A percentile compares a stretch with the other conserved stretches of the same genome.
Conservation (phyloP, 441 rosid species). For the Gossypium trilobum region DNA sequence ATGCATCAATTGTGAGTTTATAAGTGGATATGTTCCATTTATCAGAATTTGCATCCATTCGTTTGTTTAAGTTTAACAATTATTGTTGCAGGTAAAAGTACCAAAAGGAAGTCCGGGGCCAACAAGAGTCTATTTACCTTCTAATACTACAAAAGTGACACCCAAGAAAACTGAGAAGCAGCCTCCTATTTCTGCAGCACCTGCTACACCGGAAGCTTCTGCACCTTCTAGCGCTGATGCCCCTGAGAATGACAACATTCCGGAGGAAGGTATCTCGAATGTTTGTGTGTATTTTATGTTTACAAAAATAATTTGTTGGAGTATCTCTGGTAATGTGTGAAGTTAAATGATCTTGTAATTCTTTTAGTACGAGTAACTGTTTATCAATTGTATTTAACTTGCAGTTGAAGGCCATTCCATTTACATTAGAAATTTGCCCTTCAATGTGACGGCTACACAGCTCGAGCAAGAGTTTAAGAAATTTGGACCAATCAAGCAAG, state of each 20-base stretch:
- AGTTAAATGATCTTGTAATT: background rate
- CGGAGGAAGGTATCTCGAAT: slow-evolving; percentile 36
- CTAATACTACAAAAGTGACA: slow-evolving; percentile 24
- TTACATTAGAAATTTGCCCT: slow-evolving; percentile 49
- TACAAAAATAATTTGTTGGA: background rate
- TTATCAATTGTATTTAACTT: slow-evolving; percentile 12
- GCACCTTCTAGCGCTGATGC: slow-evolving; percentile 21
- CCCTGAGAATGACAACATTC: slow-evolving; percentile 25
- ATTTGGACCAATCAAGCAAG: slow-evolving; percentile 54
- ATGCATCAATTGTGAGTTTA: slow-evolving; percentile 63
- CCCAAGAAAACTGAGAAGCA: slow-evolving; percentile 27
- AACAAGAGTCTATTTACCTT: slow-evolving; percentile 33
- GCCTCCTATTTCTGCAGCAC: slow-evolving; percentile 17
- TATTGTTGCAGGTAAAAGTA: slow-evolving; percentile 42
- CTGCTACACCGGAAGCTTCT: slow-evolving; percentile 29
- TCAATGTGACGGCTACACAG: slow-evolving; percentile 29
- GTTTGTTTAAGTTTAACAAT: slow-evolving; percentile 3
- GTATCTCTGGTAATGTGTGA: background rate
- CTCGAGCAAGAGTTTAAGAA: slow-evolving; percentile 44
- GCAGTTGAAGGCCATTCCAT: slow-evolving; percentile 51
- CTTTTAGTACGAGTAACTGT: background rate
- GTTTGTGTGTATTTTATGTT: background rate
- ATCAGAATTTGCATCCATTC: slow-evolving; percentile 10
- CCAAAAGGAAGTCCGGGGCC: slow-evolving; percentile 30
- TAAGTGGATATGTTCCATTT: slow-evolving; percentile 7